Conservation (phyloP, 2,329 filamentous ascomycete species). For the Calycina marina region DNA sequence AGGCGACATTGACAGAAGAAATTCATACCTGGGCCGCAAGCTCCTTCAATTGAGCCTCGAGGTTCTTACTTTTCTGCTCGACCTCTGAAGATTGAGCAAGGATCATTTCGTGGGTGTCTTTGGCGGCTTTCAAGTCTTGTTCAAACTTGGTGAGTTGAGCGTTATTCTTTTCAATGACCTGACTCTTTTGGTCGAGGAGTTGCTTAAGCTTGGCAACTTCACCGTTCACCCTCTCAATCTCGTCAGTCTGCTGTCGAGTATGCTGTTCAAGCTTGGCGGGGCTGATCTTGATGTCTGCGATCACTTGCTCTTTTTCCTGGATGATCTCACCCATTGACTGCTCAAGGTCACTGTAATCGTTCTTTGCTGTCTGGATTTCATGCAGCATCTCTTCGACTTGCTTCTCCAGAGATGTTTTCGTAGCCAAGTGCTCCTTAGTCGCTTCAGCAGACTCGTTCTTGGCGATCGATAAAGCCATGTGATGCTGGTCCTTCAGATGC, state of each 20-base stretch:
- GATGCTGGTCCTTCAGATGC: conserved; percentile 31
- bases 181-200: not conserved
- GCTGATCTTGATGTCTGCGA: not conserved
- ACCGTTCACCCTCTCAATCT: too few relatives aligned
- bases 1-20: not conserved
- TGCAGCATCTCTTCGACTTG: conserved; percentile 35
- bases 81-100: conserved; percentile 47
- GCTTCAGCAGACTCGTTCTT: conserved; percentile 23
- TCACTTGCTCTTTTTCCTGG: conserved; percentile 27
- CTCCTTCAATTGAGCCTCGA: conserved; percentile 29
- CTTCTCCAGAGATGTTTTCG: conserved; percentile 28
- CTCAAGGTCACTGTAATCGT: conserved; percentile 33
- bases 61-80: conserved; percentile 21
- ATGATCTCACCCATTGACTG: conserved; percentile 44
- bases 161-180: not conserved
- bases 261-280: not conserved
- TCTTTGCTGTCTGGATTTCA: conserved; percentile 34
- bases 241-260: not conserved
- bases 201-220: not conserved
- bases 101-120: conserved; percentile 46
- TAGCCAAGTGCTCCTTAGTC: conserved; percentile 26
- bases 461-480: conserved; percentile 26
- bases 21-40: conserved; percentile 12
- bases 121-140: conserved; percentile 12
- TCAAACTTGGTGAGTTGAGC: not conserved